Conservation (phyloP, 1,284 basidiomycete genomes). For the Malassezia yamatoensis region DNA sequence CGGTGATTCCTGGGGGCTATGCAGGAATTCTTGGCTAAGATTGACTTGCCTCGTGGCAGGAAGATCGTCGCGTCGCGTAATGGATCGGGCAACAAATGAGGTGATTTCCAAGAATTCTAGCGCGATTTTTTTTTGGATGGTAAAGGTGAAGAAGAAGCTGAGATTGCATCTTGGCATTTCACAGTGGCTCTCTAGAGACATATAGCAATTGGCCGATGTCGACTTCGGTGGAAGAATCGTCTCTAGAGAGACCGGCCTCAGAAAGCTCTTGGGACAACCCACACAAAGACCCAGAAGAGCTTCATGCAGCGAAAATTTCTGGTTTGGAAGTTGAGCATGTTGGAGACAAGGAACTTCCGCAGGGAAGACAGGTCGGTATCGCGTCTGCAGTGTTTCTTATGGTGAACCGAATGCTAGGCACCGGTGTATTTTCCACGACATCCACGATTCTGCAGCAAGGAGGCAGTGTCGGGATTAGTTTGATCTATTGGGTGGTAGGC, state of each 20-base stretch:
- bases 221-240: background rate
- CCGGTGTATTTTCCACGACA: slow-evolving; percentile 66
- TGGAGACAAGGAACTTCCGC: slow-evolving; percentile 13
- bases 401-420: slow-evolving; percentile 67
- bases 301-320: background rate
- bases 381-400: slow-evolving; percentile 61
- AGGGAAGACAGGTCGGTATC: slow-evolving; percentile 40
- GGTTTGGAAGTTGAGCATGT: background rate
- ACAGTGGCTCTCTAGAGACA: too few species aligned
- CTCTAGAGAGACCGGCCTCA: background rate
- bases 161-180: too few species aligned
- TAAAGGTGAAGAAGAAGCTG: too few species aligned
- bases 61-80: too few species aligned
- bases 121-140: too few species aligned
- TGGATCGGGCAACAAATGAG: too few species aligned
- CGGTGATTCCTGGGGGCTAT: too few species aligned
- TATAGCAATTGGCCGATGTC: background rate
- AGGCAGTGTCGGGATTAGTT: slow-evolving; percentile 55
- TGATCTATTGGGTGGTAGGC: slow-evolving; percentile 61
- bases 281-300: background rate
- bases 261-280: background rate
- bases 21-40: too few species aligned
- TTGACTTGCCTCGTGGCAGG: too few species aligned
- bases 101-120: too few species aligned
- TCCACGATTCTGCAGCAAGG: slow-evolving; percentile 59